Evolutionary conservation across 2,329 filamentous ascomycete species (phyloP).

Genomic region (Pseudogymnoascus sp.): DNA sequence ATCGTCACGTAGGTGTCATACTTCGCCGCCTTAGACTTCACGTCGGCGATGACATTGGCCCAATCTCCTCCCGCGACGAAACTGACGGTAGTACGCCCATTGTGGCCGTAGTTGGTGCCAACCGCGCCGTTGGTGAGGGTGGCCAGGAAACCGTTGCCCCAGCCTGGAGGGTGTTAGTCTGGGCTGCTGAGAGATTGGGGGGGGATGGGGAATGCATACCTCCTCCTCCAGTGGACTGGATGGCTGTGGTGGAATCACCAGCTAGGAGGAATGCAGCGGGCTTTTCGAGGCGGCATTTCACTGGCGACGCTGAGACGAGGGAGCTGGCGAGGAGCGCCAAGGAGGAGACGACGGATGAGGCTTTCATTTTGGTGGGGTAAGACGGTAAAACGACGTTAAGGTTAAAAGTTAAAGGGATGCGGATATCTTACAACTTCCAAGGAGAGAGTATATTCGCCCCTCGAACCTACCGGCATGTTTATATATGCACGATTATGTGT

Average conservation of each 20-base stretch:
- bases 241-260: slow-evolving; percentile 35
- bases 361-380: slow-evolving; percentile 5
- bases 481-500: background rate
- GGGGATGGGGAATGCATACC: background rate
- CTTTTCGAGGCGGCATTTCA: slow-evolving; percentile 12
- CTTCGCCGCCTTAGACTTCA: slow-evolving; percentile 26
- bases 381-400: background rate
- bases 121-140: slow-evolving; percentile 37
- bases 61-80: slow-evolving; percentile 41
- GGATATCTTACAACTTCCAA: background rate
- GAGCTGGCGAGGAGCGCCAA: slow-evolving; percentile 1
- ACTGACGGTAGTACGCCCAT: slow-evolving; percentile 39
- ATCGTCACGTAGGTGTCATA: slow-evolving; percentile 42
- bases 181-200: background rate
- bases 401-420: background rate
- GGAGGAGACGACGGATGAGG: background rate
- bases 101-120: slow-evolving; percentile 41
- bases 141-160: slow-evolving; percentile 42
- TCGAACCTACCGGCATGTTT: background rate
- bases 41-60: slow-evolving; percentile 33
- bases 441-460: background rate
- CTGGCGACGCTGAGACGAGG: background rate
- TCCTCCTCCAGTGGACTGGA: slow-evolving; percentile 11
- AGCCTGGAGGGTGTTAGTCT: slow-evolving; percentile 27
- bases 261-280: slow-evolving; percentile 33